Base-by-base conservation (phyloP, 1,284 basidiomycete genomes). In the Ceratobasidium sp. region DNA sequence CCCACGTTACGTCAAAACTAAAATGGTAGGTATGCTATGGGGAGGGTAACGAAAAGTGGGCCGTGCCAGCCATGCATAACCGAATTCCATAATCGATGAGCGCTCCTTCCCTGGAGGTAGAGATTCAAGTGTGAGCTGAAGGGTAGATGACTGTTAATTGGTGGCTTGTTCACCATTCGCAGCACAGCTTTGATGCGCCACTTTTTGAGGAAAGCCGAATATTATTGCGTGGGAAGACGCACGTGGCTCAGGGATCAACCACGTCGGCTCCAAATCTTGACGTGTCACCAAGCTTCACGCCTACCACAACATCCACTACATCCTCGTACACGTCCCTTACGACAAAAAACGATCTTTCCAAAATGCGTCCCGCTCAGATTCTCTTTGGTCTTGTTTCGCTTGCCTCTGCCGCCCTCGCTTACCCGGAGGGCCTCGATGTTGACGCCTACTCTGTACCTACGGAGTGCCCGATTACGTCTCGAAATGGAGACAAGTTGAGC, bases 401-500 rank as follows among this genome's bases (percentile, higher is more conserved):
- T 30, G 39, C 52, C 23, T 48, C 69, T 34, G 73, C 58, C 28
- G 53, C 57, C 5, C 23, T 72, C 26, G 62, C 62, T 3, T 52
- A 39, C 45, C 46, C 65, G 14, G 72, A 52, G n/a, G 67, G 45
- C 45, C 86, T 93, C 48, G 76, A 82, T 52, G 88, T 92, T 43
- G 85, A 91, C 30, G 86, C 85, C 23, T 89, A 87, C 0, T 85
- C 82, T 77, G 78, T 80, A 73, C 92, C 92, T 0, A 84, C 84
- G 1, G 82, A 84, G 52, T 94, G 93, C 79, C 71, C 83, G 1
- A 76, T 82, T 39, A 88, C 85, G 77, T 86, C 91, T 0, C 79
- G 82, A 78, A 87, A 84, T 48, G 92, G 91, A 0, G 92, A 94
- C 79, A 77, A 81, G 53, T 84, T 95, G 76, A 79, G 85, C 75